Conservation (phyloP, 768 basidiomycete genomes). For the Obba rivulosa region DNA sequence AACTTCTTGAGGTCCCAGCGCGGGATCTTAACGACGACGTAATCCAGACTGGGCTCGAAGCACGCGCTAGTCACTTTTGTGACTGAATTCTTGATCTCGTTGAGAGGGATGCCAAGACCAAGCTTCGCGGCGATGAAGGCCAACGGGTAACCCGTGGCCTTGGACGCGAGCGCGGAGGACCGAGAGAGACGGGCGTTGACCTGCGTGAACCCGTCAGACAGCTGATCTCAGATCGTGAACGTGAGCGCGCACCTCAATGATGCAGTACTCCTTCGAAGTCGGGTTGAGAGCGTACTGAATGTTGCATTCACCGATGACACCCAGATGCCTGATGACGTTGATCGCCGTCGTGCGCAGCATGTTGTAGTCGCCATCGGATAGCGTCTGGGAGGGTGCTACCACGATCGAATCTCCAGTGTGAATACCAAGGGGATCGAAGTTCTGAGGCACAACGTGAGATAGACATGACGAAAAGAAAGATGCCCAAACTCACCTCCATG, state of each 20-base stretch:
- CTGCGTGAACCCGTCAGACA: slow-evolving; percentile 20
- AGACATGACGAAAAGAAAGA: neutral
- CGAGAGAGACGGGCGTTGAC: slow-evolving; percentile 98
- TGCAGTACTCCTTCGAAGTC: slow-evolving; percentile 92
- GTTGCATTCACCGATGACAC: slow-evolving; percentile 97
- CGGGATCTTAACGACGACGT: slow-evolving; percentile 97
- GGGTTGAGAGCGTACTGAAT: slow-evolving; percentile 99
- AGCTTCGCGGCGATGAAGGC: slow-evolving; percentile 99
- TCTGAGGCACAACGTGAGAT: slow-evolving; percentile 42
- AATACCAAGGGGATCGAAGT: slow-evolving; percentile 97
- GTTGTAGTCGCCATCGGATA: slow-evolving; percentile 99
- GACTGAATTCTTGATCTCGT: slow-evolving; percentile 97
- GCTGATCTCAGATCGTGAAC: neutral
- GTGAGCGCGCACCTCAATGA: slow-evolving; percentile 71
- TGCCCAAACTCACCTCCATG: slow-evolving; percentile 81
- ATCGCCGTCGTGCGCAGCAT: slow-evolving; percentile 98
- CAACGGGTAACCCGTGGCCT: slow-evolving; percentile 96
- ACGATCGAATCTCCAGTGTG: slow-evolving; percentile 99
- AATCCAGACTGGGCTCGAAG: slow-evolving; percentile 97
- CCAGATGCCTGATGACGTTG: slow-evolving; percentile 97
- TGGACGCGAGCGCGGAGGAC: slow-evolving; percentile 96
- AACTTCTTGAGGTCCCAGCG: slow-evolving; percentile 99
- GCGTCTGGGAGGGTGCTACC: slow-evolving; percentile 94
- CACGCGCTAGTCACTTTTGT: slow-evolving; percentile 96
- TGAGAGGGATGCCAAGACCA: slow-evolving; percentile 93